These are phyloP conservation scores for Cutaneotrichosporon daszewskae DNA, from an alignment of 1,284 basidiomycete species.

Conservation along the genomic window DNA sequence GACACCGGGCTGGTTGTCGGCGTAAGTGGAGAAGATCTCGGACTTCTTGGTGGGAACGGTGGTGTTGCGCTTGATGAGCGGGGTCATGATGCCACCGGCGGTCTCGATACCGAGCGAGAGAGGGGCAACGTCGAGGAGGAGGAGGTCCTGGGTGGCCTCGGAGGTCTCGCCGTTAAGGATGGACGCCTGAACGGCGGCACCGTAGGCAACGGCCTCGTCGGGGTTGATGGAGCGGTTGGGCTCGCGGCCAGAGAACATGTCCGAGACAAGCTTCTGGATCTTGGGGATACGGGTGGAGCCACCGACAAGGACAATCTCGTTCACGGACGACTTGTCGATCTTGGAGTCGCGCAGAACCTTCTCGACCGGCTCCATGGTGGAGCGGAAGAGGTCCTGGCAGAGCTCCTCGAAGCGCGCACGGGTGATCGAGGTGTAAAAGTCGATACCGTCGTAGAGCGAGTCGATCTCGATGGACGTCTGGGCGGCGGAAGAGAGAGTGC, in stretches of 20 bases:
- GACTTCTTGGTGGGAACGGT: slow-evolving; percentile 97
- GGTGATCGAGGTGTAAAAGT: slow-evolving; percentile 97
- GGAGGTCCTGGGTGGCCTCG: slow-evolving; percentile 68
- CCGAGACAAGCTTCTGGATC: slow-evolving; percentile 92
- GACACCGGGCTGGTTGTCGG: slow-evolving; percentile 98
- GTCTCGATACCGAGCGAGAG: slow-evolving; percentile 69
- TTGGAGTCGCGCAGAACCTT: slow-evolving; percentile 97
- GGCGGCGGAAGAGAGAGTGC: slow-evolving; percentile 92
- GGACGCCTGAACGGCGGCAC: slow-evolving; percentile 96
- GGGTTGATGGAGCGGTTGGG: slow-evolving; percentile 95
- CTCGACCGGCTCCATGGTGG: slow-evolving; percentile 95
- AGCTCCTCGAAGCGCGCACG: slow-evolving; percentile 99
- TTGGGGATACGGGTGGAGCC: slow-evolving; percentile 99
- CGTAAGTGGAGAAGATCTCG: slow-evolving; percentile 98
- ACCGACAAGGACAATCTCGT: slow-evolving; percentile 74
- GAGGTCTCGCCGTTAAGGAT: slow-evolving; percentile 67
- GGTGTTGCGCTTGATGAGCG: slow-evolving; percentile 85
- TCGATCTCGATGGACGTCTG: slow-evolving; percentile 98
- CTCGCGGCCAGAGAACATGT: slow-evolving; percentile 98
- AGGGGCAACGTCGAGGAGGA: slow-evolving; percentile 94
- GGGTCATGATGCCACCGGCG: slow-evolving; percentile 96
- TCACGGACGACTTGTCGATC: slow-evolving; percentile 79
- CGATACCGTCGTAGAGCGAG: slow-evolving; percentile 94
- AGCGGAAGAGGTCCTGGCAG: slow-evolving; percentile 94
- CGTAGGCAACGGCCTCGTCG: slow-evolving; percentile 91